A percentile compares a stretch with the other conserved stretches of the same genome.
Conservation (phyloP, 768 basidiomycete genomes). For the Lentinula guzmanii region DNA sequence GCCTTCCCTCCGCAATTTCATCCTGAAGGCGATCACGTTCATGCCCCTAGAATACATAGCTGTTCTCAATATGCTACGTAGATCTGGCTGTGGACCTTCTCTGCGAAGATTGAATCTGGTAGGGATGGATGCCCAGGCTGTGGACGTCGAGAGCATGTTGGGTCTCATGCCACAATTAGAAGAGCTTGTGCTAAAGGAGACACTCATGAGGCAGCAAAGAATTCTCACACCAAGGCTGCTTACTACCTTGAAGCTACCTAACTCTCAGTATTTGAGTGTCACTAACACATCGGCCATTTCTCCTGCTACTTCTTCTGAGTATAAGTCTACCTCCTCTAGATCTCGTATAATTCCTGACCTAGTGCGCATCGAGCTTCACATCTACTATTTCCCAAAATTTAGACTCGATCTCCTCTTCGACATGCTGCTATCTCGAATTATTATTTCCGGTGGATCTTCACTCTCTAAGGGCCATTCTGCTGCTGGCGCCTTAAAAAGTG, state of each 20-base stretch:
- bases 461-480: not conserved
- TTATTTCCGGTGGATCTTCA: not conserved
- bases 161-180: not conserved
- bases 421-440: not conserved
- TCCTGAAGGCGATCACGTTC: not conserved
- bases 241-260: not conserved
- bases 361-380: not conserved
- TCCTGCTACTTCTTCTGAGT: not conserved
- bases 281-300: too few relatives aligned
- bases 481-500: not conserved
- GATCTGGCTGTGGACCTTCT: not conserved
- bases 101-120: not conserved
- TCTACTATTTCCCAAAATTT: not conserved
- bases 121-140: not conserved
- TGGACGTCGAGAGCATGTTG: not conserved
- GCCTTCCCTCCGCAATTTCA: not conserved
- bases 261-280: not conserved
- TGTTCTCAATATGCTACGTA: not conserved
- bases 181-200: not conserved
- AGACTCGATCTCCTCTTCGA: not conserved
- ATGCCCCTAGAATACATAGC: not conserved
- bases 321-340: not conserved
- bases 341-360: not conserved
- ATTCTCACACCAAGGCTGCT: not conserved
- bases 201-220: not conserved